These are phyloP conservation scores for Candida freyschussii DNA, from an alignment of 1,139 yeast species.

Conservation along the genomic window DNA sequence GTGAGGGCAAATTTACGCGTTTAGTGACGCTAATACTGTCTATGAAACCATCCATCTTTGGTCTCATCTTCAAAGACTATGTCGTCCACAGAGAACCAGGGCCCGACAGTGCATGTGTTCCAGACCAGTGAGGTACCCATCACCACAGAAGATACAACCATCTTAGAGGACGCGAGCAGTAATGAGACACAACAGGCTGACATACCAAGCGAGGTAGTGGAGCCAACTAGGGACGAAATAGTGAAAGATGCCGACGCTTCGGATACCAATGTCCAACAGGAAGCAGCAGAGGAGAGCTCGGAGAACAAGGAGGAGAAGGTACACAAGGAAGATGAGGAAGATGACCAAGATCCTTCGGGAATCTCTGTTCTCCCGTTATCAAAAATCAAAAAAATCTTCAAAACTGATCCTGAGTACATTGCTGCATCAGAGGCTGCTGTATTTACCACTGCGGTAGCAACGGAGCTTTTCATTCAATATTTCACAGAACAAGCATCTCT, in stretches of 20 bases:
- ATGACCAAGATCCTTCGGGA: conserved; percentile 21
- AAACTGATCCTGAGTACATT: conserved; percentile 77
- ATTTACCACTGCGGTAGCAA: conserved; percentile 79
- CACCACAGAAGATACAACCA: conserved; percentile 1
- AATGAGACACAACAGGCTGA: conserved; percentile 10
- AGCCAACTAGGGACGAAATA: conserved; percentile 2
- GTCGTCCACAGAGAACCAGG: conserved; percentile 2
- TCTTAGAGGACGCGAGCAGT: conserved; percentile 3
- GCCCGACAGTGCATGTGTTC: conserved; percentile 3
- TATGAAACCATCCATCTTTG: no score
- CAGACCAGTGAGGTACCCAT: background rate
- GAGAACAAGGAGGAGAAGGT: conserved; percentile 5
- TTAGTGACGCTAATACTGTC: no score
- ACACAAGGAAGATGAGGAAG: conserved; percentile 12
- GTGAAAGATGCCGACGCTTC: conserved; percentile 4
- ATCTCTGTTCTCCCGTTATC: conserved; percentile 57
- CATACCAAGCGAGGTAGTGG: conserved; percentile 1
- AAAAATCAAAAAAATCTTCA: conserved; percentile 77
- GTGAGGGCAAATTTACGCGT: no score
- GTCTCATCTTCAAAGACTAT: background rate
- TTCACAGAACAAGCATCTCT: conserved; percentile 76
- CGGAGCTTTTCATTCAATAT: conserved; percentile 78
- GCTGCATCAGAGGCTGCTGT: conserved; percentile 77
- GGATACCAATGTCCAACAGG: background rate
- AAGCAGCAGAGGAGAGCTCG: background rate